Evolutionary conservation across 768 basidiomycete genomes (phyloP), one percentile per base, ranked within the genome.

Genomic region (Leccinellum luteum): DNA sequence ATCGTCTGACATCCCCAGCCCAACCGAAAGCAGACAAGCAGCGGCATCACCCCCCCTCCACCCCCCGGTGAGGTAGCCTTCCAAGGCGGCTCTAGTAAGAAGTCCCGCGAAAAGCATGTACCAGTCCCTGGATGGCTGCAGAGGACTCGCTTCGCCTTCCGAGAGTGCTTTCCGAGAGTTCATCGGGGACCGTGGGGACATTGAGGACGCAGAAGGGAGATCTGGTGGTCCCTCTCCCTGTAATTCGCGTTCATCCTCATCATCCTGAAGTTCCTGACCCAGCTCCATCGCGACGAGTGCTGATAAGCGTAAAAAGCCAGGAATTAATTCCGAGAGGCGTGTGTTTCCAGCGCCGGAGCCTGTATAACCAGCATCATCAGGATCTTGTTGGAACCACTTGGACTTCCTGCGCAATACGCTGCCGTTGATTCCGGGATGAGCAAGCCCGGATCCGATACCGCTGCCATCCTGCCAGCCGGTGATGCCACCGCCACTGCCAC

Each of bases 11-110:
- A 80, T 72, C 8, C 85, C 83, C 45, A 89, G 72, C 1, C 92
- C 92, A 23, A 93, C 81, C 2, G 86, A 84, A 49, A 94, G 72
- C 55, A 94, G 71, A 58, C 87, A 83, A 64, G 90, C 86, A 10
- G 85, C 79, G 6, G 86, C 84, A 38, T 85, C 81, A 1, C 81
- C 73, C 1, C 92, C 91, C 28, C 79, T 80, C 92, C 92, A 95
- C 0, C 88, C 87, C 10, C 85, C 87, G 2, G 85, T 85, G 47
- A 94, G 78, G 66, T 94, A 94, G 0, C 92, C 92, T 66, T 95
- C 91, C 52, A 94, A 73, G 19, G 85, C 88, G 0, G 90, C 90
- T n/a, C 92, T 82, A 6, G 91, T 91, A 28, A 92, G 76, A 23
- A 95, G 75, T 2, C 89, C 86, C 0, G 83, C 83, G n/a, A 93